phyloP scores from a whole-genome alignment of 371 early-diverging fungal genomes.

The Mucor mucedo region DNA sequence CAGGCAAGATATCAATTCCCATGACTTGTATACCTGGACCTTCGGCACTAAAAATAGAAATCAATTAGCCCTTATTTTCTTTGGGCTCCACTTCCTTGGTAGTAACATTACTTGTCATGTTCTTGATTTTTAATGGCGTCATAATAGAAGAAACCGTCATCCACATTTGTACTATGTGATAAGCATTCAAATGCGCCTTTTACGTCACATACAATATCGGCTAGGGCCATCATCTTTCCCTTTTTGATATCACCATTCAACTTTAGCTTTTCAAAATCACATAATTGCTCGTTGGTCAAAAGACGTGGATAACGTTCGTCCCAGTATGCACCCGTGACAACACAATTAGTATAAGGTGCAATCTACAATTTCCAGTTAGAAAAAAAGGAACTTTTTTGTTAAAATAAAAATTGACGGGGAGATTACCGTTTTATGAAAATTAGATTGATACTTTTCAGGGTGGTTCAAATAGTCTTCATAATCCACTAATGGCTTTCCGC shows the following conservation, averaged over 20 bases:
- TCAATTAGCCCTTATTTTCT: neutral
- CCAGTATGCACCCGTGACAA: constrained; percentile 98
- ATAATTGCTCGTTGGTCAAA: constrained; percentile 80
- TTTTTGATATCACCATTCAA: constrained; percentile 51
- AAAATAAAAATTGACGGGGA: no score
- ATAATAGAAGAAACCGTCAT: constrained; percentile 90
- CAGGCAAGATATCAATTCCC: constrained; percentile 96
- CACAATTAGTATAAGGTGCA: constrained; percentile 87
- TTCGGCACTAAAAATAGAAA: constrained; percentile 57
- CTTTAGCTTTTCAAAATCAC: constrained; percentile 65
- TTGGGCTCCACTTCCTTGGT: no score
- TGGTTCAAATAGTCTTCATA: constrained; percentile 75
- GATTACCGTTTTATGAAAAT: constrained; percentile 80
- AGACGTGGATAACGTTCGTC: constrained; percentile 87
- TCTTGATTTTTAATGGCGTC: constrained; percentile 76
- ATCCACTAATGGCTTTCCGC: constrained; percentile 62
- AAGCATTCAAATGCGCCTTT: constrained; percentile 94
- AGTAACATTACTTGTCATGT: constrained; percentile 67
- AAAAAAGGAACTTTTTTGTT: neutral
- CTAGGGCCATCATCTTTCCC: constrained; percentile 81
- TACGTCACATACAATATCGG: constrained; percentile 96
- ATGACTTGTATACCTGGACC: constrained; percentile 89
- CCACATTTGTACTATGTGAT: constrained; percentile 86
- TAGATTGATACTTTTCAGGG: constrained; percentile 83
- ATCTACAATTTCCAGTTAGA: constrained; percentile 47